phyloP scores from a whole-genome alignment of 2,329 filamentous ascomycete species.

The Penicillium sp. region DNA sequence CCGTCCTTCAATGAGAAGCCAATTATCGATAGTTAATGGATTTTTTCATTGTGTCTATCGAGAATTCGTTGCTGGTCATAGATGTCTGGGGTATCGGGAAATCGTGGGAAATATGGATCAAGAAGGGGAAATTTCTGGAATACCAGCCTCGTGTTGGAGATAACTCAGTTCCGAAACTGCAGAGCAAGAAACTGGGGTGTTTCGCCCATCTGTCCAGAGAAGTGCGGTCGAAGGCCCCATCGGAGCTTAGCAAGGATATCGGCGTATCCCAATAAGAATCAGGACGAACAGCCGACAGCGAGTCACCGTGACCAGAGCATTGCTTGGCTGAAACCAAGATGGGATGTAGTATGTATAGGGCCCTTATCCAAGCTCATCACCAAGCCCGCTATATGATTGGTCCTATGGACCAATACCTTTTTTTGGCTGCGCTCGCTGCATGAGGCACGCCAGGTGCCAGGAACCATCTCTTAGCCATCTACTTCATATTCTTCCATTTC shows the following conservation, averaged over 20 bases:
- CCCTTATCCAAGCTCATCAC: neutral
- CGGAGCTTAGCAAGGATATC: neutral
- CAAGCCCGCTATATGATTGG: neutral
- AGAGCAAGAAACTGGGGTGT: neutral
- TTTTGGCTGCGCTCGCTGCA: neutral
- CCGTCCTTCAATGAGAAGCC: neutral
- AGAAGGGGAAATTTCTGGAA: neutral
- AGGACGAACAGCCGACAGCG: neutral
- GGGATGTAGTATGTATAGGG: neutral
- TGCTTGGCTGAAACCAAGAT: neutral
- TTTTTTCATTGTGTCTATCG: conserved; percentile 1
- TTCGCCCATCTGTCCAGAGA: neutral
- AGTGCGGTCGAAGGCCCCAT: neutral
- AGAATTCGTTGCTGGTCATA: conserved; percentile 1
- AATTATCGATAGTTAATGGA: neutral
- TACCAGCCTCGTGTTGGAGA: neutral
- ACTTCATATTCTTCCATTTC: conserved; percentile 61
- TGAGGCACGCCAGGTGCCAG: neutral
- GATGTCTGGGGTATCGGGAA: conserved; percentile 4
- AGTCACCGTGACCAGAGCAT: neutral
- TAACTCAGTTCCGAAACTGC: neutral
- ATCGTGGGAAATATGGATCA: neutral
- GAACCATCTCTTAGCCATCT: conserved; percentile 23
- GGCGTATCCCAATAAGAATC: neutral
- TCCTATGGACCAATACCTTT: neutral